Percentiles rank a stretch among this genome's conserved stretches.
Conservation (phyloP, 2,329 filamentous ascomycete genomes). For the Colletotrichum higginsianum region DNA sequence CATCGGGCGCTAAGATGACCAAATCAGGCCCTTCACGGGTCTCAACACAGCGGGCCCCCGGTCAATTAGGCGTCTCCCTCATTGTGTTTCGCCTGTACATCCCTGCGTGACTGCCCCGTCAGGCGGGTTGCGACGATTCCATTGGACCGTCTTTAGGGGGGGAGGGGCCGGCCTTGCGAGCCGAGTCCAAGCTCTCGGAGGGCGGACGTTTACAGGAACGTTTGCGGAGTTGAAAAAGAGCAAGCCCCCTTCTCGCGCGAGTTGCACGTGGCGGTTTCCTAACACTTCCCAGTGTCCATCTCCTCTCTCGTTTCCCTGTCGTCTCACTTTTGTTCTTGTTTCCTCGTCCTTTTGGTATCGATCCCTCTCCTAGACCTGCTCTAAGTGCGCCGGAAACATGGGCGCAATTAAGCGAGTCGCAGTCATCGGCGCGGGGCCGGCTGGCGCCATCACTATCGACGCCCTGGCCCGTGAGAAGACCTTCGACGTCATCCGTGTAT, state of each 20-base stretch:
- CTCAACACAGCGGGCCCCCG: not conserved
- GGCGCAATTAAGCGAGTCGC: conserved; percentile 60
- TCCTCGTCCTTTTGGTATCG: not conserved
- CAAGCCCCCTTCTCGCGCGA: conserved; percentile 9
- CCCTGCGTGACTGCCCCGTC: conserved; percentile 38
- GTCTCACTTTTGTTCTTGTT: not conserved
- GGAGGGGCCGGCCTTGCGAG: not conserved
- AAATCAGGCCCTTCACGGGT: conserved; percentile 5
- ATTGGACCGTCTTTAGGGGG: conserved; percentile 14
- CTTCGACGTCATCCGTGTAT: conserved; percentile 73
- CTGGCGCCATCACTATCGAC: conserved; percentile 73
- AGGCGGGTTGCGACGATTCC: conserved; percentile 25
- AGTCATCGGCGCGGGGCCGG: conserved; percentile 73
- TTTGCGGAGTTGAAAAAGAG: conserved; percentile 19
- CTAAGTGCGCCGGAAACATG: conserved; percentile 21
- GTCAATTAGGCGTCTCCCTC: not conserved
- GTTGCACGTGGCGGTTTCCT: not conserved
- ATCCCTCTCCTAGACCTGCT: not conserved
- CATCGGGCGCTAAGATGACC: conserved; percentile 37
- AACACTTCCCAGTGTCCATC: not conserved
- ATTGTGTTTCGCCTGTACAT: not conserved
- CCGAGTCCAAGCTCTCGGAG: conserved; percentile 25
- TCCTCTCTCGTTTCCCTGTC: not conserved
- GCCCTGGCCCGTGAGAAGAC: conserved; percentile 70
- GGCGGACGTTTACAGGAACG: too few relatives aligned